Evolutionary conservation across 306 rosid species (phyloP), one percentile per base, ranked within the genome.

Genomic region (Castanospermum australe): DNA sequence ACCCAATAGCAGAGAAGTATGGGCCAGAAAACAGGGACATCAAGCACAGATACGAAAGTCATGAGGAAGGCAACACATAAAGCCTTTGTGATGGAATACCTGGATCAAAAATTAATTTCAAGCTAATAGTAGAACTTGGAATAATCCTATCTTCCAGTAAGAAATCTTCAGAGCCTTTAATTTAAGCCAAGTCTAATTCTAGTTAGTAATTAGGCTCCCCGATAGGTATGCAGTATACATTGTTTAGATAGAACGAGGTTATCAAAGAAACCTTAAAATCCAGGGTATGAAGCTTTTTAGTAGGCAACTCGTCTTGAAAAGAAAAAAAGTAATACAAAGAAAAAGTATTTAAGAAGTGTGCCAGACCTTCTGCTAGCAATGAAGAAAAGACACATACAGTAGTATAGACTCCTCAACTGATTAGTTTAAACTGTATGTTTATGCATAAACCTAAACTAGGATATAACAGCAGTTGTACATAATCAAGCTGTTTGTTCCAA

Each of bases 21-120:
- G 62, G 95, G 92, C 95, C 92, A 88, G 85, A 90, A 90, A 79
- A 88, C 90, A 13, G 92, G 95, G 75, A 90, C 86, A 56, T 90
- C 90, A 80, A 88, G 85, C 11, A 88, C 54, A 17, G 92, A 85
- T 61, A 90, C 81, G 85, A 88, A 90, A 56, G 95, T 90, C 91
- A 90, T 87, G 44, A 83, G 59, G 76, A 88, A 88, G 30, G 89
- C 92, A 11, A 90, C 77, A 50, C 86, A 77, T 50, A 90, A 88
- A 50, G 91, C 95, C 84, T 90, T 88, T 20, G 91, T 88, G 70
- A 88, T 88, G 64, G 90, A 82, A 76, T 87, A 90, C 95, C 90
- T 90, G 90, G 79, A 79, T 87, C 62, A 80, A 32, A 24, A 57
- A 15, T 48, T 15, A 36, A n/a, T 9, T 66, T 48, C 25, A 12